Percentiles rank a stretch among this genome's conserved stretches.
Evolutionary conservation across 306 rosid genomes (phyloP).

Genomic region (Corylus avellana): DNA sequence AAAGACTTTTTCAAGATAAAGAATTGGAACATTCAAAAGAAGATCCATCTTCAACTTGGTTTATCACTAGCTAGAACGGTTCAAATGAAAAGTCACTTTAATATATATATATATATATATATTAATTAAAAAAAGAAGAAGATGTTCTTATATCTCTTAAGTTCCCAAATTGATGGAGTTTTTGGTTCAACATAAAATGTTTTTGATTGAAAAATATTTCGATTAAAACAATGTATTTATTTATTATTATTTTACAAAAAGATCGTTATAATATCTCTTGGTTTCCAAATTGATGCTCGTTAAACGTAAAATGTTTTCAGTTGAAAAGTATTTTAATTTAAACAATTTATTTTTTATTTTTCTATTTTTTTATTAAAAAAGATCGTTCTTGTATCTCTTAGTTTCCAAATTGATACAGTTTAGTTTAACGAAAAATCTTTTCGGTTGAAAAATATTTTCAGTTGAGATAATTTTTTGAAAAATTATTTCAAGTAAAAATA

Average conservation of each 20-base stretch:
- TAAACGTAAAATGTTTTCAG: too few species aligned
- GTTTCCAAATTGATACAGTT: slow-evolving; percentile 15
- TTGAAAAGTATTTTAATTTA: not conserved
- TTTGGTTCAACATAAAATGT: too few species aligned
- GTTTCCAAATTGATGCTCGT: too few species aligned
- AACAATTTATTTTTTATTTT: not conserved
- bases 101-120: too few species aligned
- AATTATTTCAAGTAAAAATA: too few species aligned
- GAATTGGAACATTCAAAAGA: slow-evolving; percentile 29
- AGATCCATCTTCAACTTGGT: slow-evolving; percentile 29
- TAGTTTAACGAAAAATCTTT: too few species aligned
- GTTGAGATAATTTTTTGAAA: too few species aligned
- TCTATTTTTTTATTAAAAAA: not conserved
- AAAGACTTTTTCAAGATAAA: slow-evolving; percentile 28
- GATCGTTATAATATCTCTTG: not conserved
- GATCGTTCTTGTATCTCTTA: slow-evolving; percentile 44
- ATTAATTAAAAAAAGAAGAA: too few species aligned
- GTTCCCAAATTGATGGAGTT: too few species aligned
- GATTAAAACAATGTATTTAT: not conserved
- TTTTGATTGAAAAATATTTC: not conserved
- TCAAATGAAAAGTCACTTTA: too few species aligned
- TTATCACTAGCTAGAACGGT: not conserved
- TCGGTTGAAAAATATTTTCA: too few species aligned
- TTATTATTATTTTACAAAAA: not conserved
- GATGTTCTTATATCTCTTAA: too few species aligned